Conservation (phyloP, 768 basidiomycete species). For the Pulveroboletus sp. region DNA sequence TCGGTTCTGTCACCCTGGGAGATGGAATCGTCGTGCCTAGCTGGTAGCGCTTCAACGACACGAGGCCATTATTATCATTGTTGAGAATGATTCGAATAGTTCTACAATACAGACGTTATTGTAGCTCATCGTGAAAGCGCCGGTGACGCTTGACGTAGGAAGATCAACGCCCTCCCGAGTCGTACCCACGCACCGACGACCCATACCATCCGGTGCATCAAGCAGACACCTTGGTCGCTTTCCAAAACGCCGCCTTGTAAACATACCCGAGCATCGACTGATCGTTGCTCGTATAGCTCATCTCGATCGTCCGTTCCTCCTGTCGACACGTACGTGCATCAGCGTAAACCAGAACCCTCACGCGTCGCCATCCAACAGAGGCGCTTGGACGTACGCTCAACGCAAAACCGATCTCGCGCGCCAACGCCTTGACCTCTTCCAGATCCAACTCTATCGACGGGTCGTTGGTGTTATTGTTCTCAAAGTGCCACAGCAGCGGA, state of each 20-base stretch:
- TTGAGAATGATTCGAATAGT: too few relatives aligned
- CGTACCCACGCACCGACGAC: too few relatives aligned
- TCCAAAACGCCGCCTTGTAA: constrained; percentile 86
- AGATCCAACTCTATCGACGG: constrained; percentile 83
- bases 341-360: background rate
- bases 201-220: too few relatives aligned
- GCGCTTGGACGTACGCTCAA: constrained; percentile 55
- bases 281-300: constrained; percentile 83
- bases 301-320: constrained; percentile 77
- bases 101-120: too few relatives aligned
- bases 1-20: too few relatives aligned
- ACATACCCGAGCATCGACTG: constrained; percentile 80
- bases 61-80: too few relatives aligned
- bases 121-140: too few relatives aligned
- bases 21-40: too few relatives aligned
- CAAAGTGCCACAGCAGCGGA: constrained; percentile 95
- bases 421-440: constrained; percentile 82
- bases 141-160: too few relatives aligned
- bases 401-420: constrained; percentile 73
- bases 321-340: constrained; percentile 44
- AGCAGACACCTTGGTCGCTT: constrained; percentile 46
- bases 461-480: constrained; percentile 80
- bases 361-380: background rate
- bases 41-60: too few relatives aligned
- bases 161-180: too few relatives aligned